Percentiles rank a stretch among this genome's conserved stretches.
Conservation (phyloP, 2,329 filamentous ascomycete species). For the Mycosphaerella arachidis region DNA sequence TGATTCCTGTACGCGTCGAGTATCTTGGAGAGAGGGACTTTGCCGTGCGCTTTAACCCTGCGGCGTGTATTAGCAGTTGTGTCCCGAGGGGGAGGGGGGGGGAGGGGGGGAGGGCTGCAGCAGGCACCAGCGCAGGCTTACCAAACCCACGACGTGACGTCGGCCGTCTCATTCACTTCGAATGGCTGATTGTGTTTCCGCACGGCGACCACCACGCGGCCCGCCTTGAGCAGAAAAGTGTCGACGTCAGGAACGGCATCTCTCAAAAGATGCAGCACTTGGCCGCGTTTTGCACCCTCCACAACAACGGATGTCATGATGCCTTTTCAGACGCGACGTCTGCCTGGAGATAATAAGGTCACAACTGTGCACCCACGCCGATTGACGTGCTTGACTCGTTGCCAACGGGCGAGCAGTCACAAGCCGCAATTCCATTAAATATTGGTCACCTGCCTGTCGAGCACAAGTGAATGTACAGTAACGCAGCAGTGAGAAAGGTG, state of each 20-base stretch:
- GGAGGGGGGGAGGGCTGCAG: neutral
- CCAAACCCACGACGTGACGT: neutral
- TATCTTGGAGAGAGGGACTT: neutral
- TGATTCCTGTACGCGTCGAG: neutral
- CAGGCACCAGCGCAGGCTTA: neutral
- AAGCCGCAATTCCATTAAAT: neutral
- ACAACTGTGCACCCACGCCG: neutral
- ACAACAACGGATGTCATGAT: neutral
- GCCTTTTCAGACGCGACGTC: neutral
- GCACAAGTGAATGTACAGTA: neutral
- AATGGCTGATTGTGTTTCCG: neutral
- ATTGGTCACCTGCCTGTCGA: neutral
- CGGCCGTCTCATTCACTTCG: neutral
- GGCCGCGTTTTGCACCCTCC: neutral
- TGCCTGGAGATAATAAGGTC: neutral
- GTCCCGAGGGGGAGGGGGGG: neutral
- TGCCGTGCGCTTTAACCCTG: constrained; percentile 1
- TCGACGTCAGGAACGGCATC: neutral
- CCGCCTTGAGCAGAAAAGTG: neutral
- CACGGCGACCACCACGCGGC: neutral
- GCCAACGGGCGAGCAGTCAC: neutral
- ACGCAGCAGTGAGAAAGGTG: too few relatives aligned
- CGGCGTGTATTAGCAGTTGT: neutral
- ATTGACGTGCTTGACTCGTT: neutral
- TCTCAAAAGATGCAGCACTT: neutral